Percentiles rank a stretch among this genome's conserved stretches.
Evolutionary conservation across 78 protist species (phyloP).

Genomic region (Tieghemostelium lacteum): DNA sequence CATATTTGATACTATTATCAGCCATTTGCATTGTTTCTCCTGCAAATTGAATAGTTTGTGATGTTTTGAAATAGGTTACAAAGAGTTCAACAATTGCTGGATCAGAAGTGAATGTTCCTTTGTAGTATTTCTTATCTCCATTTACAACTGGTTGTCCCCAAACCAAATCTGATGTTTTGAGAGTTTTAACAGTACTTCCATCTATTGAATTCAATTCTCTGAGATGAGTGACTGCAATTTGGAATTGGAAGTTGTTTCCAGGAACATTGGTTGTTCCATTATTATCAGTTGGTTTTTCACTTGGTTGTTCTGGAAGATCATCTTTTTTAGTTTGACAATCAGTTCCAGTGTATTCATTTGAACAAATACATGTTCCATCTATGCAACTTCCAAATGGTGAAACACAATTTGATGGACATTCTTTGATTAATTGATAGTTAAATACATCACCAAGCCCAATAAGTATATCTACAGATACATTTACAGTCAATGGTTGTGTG

Average conservation of each 20-base stretch:
- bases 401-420: not conserved
- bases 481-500: not conserved
- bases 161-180: not conserved
- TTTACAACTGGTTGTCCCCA: not conserved
- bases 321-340: not conserved
- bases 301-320: not conserved
- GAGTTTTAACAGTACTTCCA: not conserved
- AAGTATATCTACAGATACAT: not conserved
- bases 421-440: not conserved
- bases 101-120: conserved; percentile 17
- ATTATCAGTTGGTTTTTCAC: not conserved
- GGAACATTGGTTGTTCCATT: not conserved
- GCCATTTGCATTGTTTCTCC: conserved; percentile 12
- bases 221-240: conserved; percentile 17
- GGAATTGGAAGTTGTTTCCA: not conserved
- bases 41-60: conserved; percentile 7
- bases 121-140: not conserved
- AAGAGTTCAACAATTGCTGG: conserved; percentile 1
- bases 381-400: not conserved
- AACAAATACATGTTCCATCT: not conserved
- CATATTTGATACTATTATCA: conserved; percentile 25
- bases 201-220: not conserved
- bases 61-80: not conserved
- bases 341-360: not conserved
- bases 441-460: not conserved